phyloP scores from a whole-genome alignment of 2,329 filamentous ascomycete genomes.

The Alternaria ventricosa region DNA sequence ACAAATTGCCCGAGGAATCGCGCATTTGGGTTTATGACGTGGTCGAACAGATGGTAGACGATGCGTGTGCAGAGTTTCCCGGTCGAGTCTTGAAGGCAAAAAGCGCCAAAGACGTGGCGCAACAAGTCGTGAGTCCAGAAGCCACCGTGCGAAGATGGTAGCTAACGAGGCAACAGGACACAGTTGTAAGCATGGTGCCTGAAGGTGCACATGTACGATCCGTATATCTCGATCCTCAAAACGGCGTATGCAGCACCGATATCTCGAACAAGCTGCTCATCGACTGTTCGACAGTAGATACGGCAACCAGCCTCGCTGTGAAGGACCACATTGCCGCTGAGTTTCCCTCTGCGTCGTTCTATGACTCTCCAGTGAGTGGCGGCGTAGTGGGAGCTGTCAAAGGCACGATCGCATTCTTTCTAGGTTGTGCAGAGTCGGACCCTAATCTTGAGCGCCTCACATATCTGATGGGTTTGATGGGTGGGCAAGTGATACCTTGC shows the following conservation, averaged over 20 bases:
- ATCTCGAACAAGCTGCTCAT: constrained; percentile 57
- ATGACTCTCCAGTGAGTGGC: constrained; percentile 62
- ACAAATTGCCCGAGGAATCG: constrained; percentile 53
- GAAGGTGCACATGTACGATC: constrained; percentile 59
- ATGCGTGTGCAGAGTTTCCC: constrained; percentile 51
- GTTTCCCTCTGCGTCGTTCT: constrained; percentile 56
- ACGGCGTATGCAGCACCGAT: constrained; percentile 53
- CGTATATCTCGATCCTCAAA: constrained; percentile 57
- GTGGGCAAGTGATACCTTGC: constrained; percentile 61
- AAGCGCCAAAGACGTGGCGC: constrained; percentile 58
- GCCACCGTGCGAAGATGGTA: background rate
- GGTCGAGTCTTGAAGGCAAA: constrained; percentile 48
- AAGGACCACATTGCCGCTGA: constrained; percentile 48
- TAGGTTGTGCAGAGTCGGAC: constrained; percentile 57
- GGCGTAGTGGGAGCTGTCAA: constrained; percentile 60
- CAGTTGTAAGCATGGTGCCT: constrained; percentile 62
- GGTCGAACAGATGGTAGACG: constrained; percentile 51
- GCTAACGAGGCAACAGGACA: constrained; percentile 46
- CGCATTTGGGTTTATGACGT: constrained; percentile 60
- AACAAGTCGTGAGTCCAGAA: constrained; percentile 53
- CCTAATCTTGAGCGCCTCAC: constrained; percentile 54
- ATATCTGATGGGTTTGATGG: constrained; percentile 60
- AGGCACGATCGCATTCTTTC: constrained; percentile 63
- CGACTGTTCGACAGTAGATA: constrained; percentile 65
- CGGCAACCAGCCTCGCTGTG: constrained; percentile 57